Base-by-base conservation (phyloP, 768 basidiomycete genomes). In the Strobilomyces confusus region DNA sequence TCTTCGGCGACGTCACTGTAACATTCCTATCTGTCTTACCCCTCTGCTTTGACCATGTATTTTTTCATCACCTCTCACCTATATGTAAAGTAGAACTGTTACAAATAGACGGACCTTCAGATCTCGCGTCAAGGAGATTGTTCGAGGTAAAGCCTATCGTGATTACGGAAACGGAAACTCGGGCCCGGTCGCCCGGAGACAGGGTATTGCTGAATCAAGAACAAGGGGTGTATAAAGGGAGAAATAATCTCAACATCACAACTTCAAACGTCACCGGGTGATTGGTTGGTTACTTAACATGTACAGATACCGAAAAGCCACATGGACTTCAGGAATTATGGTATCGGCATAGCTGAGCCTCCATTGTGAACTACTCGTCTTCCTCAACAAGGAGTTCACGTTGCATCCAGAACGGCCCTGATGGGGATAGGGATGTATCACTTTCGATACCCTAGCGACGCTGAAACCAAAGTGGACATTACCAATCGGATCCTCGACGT, bases 401-500 rank as follows among this genome's bases (percentile, higher is more conserved):
- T 45, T 60, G 56, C 58, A 69, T 32, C 69, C 69, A 69, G 29
- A 69, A 63, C 1, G 68, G 61, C 9, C 68, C 69, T 69, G 36
- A 25, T 13, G 17, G 7, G 9, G 20, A 14, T 13, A n/a, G n/a
- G n/a, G n/a, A 30, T 12, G 4, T 1, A 14, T 56, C 36, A 54
- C 17, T 40, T 9, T n/a, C 1, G 4, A 20, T 6, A 12, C 14
- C 5, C 23, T 4, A 34, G 13, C 6, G 9, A 3, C 19, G 20
- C 5, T 23, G n/a, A 33, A 42, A 4, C 9, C 11, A n/a, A 36
- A 26, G 17, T 17, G 29, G 44, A 49, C 63, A 25, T 11, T 26
- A 79, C 78, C 79, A 38, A 80, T 71, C 0, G 78, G 78, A 58
- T 80, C 78, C 30, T 72, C 67, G 4, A 48, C 44, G n/a, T 80